Evolutionary conservation across 345 rosid species (phyloP).

Genomic region (Lumnitzera racemosa): DNA sequence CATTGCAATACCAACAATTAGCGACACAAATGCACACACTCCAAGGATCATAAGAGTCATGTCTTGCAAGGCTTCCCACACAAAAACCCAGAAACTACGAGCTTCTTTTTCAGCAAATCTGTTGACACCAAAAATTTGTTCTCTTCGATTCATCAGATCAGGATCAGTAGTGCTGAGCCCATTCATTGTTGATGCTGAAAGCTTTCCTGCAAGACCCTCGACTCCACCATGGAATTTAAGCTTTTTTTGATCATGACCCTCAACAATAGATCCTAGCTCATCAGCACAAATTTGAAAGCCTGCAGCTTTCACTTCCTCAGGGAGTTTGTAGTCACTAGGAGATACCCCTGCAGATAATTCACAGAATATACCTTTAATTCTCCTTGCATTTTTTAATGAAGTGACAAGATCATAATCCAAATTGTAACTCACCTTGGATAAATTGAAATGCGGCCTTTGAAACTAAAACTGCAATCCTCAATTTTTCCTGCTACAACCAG

Average conservation of each 20-base stretch:
- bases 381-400: neutral
- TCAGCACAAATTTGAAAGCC: slow-evolving; percentile 81
- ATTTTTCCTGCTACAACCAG: slow-evolving; percentile 53
- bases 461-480: slow-evolving; percentile 81
- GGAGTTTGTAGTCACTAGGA: slow-evolving; percentile 69
- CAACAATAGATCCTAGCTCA: slow-evolving; percentile 78
- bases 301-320: slow-evolving; percentile 74
- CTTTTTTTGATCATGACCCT: slow-evolving; percentile 74
- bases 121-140: slow-evolving; percentile 72
- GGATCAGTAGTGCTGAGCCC: slow-evolving; percentile 41
- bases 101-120: slow-evolving; percentile 67
- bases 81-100: slow-evolving; percentile 67
- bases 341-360: slow-evolving; percentile 42
- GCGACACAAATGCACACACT: slow-evolving; percentile 73
- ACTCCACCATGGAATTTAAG: slow-evolving; percentile 72
- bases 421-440: slow-evolving; percentile 45
- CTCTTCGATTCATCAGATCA: slow-evolving; percentile 36
- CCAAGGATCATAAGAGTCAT: slow-evolving; percentile 94
- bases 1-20: slow-evolving; percentile 81
- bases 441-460: slow-evolving; percentile 91
- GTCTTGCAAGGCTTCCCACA: slow-evolving; percentile 95
- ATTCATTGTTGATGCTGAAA: slow-evolving; percentile 39
- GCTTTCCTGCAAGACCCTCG: slow-evolving; percentile 55
- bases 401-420: neutral
- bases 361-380: neutral